Evolutionary conservation across 352 stramenopile genomes (phyloP).

Genomic region (Phytopythium helicoides): DNA sequence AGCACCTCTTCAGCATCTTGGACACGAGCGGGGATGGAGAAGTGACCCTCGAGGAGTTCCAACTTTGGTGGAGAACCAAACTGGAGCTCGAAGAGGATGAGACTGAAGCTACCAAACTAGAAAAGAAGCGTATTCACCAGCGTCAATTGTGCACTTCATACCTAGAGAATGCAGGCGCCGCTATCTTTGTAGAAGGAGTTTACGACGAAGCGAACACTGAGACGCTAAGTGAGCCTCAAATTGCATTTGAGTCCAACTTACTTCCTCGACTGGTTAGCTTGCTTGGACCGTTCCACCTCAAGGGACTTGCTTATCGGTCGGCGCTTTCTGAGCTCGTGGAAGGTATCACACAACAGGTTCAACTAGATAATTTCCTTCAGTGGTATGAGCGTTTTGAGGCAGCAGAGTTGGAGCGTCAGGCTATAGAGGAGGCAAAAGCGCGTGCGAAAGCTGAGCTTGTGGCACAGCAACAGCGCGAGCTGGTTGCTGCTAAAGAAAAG

Average conservation of each 20-base stretch:
- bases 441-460: conserved; percentile 38
- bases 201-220: not conserved
- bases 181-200: not conserved
- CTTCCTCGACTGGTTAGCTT: conserved; percentile 48
- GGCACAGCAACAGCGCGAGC: conserved; percentile 27
- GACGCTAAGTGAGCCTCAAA: too few species aligned
- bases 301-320: conserved; percentile 44
- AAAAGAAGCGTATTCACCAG: conserved; percentile 16
- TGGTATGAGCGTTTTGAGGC: conserved; percentile 58
- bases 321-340: conserved; percentile 46
- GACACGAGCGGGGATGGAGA: conserved; percentile 63
- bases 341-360: conserved; percentile 33
- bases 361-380: conserved; percentile 40
- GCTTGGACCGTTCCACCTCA: conserved; percentile 50
- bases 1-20: conserved; percentile 51
- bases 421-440: conserved; percentile 38
- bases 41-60: conserved; percentile 71
- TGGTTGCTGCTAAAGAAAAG: conserved; percentile 21
- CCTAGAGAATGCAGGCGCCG: conserved; percentile 34
- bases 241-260: conserved; percentile 55
- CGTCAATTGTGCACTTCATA: conserved; percentile 33
- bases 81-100: conserved; percentile 54
- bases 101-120: conserved; percentile 24
- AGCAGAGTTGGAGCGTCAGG: conserved; percentile 42
- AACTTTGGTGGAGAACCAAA: conserved; percentile 75